These are phyloP conservation scores for Bacidia gigantensis DNA, from an alignment of 495 filamentous ascomycete genomes.

Conservation along the genomic window DNA sequence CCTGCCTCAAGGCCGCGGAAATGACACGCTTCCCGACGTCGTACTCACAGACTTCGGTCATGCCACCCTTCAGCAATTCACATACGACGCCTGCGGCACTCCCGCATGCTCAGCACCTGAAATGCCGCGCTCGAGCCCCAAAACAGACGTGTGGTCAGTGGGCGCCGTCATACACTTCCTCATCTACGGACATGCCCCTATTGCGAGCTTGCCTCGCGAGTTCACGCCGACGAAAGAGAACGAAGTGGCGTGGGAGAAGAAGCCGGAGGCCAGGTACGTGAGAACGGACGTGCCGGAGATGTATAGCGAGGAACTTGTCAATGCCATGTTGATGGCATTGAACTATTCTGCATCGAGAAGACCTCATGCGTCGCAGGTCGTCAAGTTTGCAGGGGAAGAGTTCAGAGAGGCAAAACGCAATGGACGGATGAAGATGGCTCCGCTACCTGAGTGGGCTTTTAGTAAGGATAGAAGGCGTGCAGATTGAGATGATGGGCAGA, in stretches of 20 bases:
- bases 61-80: constrained; percentile 69
- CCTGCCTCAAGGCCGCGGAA: constrained; percentile 27
- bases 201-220: background rate
- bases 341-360: no score
- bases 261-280: background rate
- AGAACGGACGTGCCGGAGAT: no score
- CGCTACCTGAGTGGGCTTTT: no score
- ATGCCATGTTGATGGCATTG: background rate
- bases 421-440: no score
- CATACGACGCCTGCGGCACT: constrained; percentile 73
- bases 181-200: constrained; percentile 2
- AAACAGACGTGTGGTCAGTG: constrained; percentile 91
- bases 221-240: background rate
- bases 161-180: constrained; percentile 30
- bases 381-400: no score
- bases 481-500: no score
- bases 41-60: constrained; percentile 84
- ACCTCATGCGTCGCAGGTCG: no score
- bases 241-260: background rate
- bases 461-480: no score
- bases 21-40: constrained; percentile 7
- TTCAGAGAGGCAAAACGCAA: no score
- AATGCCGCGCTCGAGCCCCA: constrained; percentile 61
- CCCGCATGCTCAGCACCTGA: constrained; percentile 61
- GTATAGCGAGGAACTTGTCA: background rate